Conservation (phyloP, 1,139 yeast genomes). For the Suhomyces bolitotheri region DNA sequence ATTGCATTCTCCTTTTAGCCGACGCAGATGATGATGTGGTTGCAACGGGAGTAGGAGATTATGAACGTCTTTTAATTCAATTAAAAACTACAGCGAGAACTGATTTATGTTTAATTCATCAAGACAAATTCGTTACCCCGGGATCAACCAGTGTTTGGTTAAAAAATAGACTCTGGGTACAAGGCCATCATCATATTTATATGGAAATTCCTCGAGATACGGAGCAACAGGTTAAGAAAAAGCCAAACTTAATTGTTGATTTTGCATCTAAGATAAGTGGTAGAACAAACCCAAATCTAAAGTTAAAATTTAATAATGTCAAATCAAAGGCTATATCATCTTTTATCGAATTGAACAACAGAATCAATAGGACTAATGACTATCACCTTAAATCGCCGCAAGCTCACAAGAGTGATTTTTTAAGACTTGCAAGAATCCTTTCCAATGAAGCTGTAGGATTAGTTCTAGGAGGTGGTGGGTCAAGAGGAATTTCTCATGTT, state of each 20-base stretch:
- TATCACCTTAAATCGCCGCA: conserved; percentile 46
- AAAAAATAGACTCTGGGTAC: conserved; percentile 83
- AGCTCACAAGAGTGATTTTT: conserved; percentile 81
- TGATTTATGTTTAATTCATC: conserved; percentile 81
- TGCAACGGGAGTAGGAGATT: conserved; percentile 78
- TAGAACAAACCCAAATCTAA: conserved; percentile 37
- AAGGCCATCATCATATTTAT: conserved; percentile 89
- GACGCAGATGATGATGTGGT: conserved; percentile 63
- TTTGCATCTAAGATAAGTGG: conserved; percentile 41
- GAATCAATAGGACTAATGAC: conserved; percentile 19
- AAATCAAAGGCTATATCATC: conserved; percentile 32
- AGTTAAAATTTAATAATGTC: conserved; percentile 35
- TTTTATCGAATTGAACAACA: conserved; percentile 22
- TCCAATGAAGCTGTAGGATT: conserved; percentile 94
- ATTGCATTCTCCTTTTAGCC: conserved; percentile 74
- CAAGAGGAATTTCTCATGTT: conserved; percentile 89
- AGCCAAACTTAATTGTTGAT: conserved; percentile 32
- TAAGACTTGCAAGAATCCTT: conserved; percentile 81
- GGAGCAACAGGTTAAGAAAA: conserved; percentile 16
- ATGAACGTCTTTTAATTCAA: conserved; percentile 72
- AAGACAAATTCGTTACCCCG: conserved; percentile 77
- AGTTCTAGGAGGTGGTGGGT: conserved; percentile 97
- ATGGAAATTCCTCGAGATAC: conserved; percentile 39
- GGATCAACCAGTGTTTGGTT: conserved; percentile 88
- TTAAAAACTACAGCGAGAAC: conserved; percentile 85